These are phyloP conservation scores for Lactifluus echinatus DNA, from an alignment of 768 basidiomycete species.

Conservation along the genomic window DNA sequence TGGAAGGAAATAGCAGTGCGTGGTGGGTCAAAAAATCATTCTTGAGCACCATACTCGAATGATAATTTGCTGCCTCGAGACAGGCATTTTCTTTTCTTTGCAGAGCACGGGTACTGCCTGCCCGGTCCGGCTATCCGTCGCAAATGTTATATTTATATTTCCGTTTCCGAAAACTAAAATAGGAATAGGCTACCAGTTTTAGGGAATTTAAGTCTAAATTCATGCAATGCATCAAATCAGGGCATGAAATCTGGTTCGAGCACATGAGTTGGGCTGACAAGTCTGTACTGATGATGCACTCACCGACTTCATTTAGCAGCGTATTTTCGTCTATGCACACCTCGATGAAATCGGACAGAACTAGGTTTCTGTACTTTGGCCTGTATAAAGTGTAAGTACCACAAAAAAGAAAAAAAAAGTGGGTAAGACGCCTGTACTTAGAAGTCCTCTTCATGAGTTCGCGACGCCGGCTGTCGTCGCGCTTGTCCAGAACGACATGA, in stretches of 20 bases:
- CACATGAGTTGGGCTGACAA: background rate
- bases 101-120: too few species aligned
- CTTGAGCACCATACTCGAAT: slow-evolving; percentile 13
- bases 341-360: slow-evolving; percentile 68
- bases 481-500: slow-evolving; percentile 78
- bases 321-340: slow-evolving; percentile 80
- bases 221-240: too few species aligned
- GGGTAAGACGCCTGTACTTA: slow-evolving; percentile 38
- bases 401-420: background rate
- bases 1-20: slow-evolving; percentile 24
- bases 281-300: slow-evolving; percentile 20
- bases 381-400: slow-evolving; percentile 24
- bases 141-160: too few species aligned
- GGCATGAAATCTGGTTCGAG: slow-evolving; percentile 9
- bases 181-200: too few species aligned
- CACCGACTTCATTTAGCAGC: slow-evolving; percentile 78
- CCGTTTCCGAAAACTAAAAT: too few species aligned
- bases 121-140: too few species aligned
- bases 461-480: slow-evolving; percentile 63
- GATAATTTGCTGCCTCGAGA: slow-evolving; percentile 17
- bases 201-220: too few species aligned
- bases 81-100: too few species aligned
- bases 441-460: slow-evolving; percentile 65
- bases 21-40: background rate
- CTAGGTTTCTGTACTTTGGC: slow-evolving; percentile 70